These are phyloP conservation scores for Fusarium torulosum DNA, from an alignment of 2,329 filamentous ascomycete species.

Conservation along the genomic window DNA sequence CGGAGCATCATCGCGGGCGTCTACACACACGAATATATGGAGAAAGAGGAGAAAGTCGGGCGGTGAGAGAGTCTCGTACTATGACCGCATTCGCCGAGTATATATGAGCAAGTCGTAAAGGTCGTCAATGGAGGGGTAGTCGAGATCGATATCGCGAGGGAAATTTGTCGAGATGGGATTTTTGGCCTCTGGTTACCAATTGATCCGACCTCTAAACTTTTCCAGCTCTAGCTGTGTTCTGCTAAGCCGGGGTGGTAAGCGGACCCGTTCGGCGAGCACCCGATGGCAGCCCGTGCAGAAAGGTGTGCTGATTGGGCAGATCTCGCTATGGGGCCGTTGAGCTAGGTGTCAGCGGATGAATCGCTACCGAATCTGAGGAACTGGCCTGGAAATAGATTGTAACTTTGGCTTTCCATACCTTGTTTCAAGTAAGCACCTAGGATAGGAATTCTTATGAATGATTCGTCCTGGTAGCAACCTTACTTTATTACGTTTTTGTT, in stretches of 20 bases:
- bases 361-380: slow-evolving; percentile 22
- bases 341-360: slow-evolving; percentile 34
- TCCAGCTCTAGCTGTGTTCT: slow-evolving; percentile 43
- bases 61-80: slow-evolving; percentile 1
- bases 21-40: slow-evolving; percentile 21
- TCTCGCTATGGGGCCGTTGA: slow-evolving; percentile 12
- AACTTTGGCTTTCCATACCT: slow-evolving; percentile 10
- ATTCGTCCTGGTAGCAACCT: no score
- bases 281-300: slow-evolving; percentile 9
- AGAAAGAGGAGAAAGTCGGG: slow-evolving; percentile 5
- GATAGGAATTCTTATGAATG: background rate
- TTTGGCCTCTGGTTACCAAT: slow-evolving; percentile 36
- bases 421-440: background rate
- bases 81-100: slow-evolving; percentile 34
- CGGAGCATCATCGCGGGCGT: slow-evolving; percentile 64
- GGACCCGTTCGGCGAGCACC: slow-evolving; percentile 40
- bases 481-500: accelerated
- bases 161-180: slow-evolving; percentile 42
- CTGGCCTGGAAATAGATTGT: slow-evolving; percentile 23
- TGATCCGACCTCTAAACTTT: slow-evolving; percentile 48
- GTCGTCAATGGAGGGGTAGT: slow-evolving; percentile 25
- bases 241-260: slow-evolving; percentile 37
- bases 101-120: background rate
- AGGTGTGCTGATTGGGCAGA: slow-evolving; percentile 20
- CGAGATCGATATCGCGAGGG: slow-evolving; percentile 29